Conservation (phyloP, 2,329 filamentous ascomycete species). For the Sporothrix globosa region DNA sequence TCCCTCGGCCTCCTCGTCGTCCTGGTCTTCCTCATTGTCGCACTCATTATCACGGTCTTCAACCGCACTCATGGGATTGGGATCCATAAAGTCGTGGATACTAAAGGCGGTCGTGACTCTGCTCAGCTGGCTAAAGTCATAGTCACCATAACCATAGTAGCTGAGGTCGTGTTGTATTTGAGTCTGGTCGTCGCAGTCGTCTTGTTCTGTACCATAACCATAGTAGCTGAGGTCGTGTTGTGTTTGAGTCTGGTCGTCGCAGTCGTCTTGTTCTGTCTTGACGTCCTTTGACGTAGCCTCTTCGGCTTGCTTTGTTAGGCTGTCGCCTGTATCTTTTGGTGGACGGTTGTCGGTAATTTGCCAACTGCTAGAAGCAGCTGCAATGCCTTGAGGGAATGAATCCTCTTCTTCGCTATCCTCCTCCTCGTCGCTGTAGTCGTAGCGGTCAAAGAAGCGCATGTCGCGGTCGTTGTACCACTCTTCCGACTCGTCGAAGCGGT, state of each 20-base stretch:
- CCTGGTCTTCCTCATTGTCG: neutral
- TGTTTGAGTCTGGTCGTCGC: neutral
- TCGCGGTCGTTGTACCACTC: conserved; percentile 20
- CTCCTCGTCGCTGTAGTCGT: conserved; percentile 20
- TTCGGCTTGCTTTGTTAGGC: neutral
- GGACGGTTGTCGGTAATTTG: neutral
- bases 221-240: conserved; percentile 27
- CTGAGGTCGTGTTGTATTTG: conserved; percentile 19
- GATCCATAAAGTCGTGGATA: neutral
- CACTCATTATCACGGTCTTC: neutral
- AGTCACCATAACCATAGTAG: conserved; percentile 30
- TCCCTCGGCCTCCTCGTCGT: neutral
- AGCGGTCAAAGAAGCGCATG: conserved; percentile 2
- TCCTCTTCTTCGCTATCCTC: neutral
- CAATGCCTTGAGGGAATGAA: no score
- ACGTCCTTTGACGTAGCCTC: neutral
- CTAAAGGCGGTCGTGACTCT: neutral
- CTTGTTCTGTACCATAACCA: no score
- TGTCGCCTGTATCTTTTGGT: neutral
- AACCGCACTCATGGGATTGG: neutral
- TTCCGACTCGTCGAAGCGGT: neutral
- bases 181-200: no score
- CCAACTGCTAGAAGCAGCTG: neutral
- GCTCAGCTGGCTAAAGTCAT: conserved; percentile 20
- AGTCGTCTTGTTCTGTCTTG: neutral